These are phyloP conservation scores for Mangifera indica DNA, from an alignment of 345 rosid genomes.

Conservation along the genomic window DNA sequence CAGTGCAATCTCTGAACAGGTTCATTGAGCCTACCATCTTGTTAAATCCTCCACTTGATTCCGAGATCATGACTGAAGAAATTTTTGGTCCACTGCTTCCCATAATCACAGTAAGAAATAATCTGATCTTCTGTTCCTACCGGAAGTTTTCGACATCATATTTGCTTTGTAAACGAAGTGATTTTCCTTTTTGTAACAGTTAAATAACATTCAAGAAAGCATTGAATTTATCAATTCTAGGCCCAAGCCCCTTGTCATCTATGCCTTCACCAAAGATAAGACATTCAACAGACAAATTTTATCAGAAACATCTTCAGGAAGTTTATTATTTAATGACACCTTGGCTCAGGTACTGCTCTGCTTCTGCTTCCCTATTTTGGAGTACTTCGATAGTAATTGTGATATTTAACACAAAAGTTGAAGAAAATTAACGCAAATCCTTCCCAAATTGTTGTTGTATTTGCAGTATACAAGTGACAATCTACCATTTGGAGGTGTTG, in stretches of 20 bases:
- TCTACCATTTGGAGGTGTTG: constrained; percentile 91
- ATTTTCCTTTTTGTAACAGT: constrained; percentile 30
- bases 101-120: constrained; percentile 47
- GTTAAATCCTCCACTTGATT: constrained; percentile 62
- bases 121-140: neutral
- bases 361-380: neutral
- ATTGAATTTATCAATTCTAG: constrained; percentile 50
- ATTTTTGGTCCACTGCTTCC: constrained; percentile 75
- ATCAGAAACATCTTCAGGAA: constrained; percentile 70
- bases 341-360: constrained; percentile 63
- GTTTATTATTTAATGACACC: constrained; percentile 68
- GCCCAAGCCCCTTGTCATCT: constrained; percentile 56
- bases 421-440: neutral
- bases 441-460: neutral
- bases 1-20: constrained; percentile 27
- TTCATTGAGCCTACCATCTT: constrained; percentile 63
- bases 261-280: constrained; percentile 62
- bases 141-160: neutral
- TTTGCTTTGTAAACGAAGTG: neutral
- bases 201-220: constrained; percentile 55
- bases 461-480: constrained; percentile 64
- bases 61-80: constrained; percentile 60
- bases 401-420: neutral
- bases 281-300: constrained; percentile 55
- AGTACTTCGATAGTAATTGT: too few relatives aligned